Conservation (phyloP, 2,329 filamentous ascomycete species). For the Cadophora malorum region DNA sequence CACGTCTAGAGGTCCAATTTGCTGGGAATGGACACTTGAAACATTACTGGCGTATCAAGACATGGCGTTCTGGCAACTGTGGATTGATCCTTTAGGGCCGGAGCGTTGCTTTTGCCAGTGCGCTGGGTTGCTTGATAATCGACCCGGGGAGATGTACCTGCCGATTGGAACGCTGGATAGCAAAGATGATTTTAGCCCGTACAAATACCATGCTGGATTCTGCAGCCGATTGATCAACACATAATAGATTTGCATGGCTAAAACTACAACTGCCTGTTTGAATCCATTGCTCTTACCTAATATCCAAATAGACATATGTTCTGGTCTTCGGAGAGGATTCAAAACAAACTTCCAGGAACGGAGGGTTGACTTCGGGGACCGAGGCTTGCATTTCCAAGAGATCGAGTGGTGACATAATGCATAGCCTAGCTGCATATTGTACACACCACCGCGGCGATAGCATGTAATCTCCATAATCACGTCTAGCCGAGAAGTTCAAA, state of each 20-base stretch:
- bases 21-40: constrained; percentile 14
- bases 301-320: neutral
- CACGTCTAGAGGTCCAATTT: constrained; percentile 20
- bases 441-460: neutral
- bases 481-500: neutral
- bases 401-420: constrained; percentile 22
- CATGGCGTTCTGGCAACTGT: neutral
- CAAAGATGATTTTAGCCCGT: neutral
- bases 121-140: constrained; percentile 20
- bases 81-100: neutral
- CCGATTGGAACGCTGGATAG: neutral
- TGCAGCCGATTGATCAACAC: neutral
- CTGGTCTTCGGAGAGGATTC: neutral
- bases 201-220: neutral
- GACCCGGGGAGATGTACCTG: neutral
- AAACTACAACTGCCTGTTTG: neutral
- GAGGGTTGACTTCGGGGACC: neutral
- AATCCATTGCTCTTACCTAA: neutral
- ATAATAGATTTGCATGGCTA: neutral
- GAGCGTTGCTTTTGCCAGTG: constrained; percentile 11
- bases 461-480: neutral
- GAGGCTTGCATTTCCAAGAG: constrained; percentile 8
- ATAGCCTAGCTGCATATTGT: constrained; percentile 7
- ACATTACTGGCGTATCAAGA: constrained; percentile 27
- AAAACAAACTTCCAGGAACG: neutral